Percentiles rank a stretch among this genome's conserved stretches.
Evolutionary conservation across 371 early-diverging fungal species (phyloP).

Genomic region (Mortierella sp.): DNA sequence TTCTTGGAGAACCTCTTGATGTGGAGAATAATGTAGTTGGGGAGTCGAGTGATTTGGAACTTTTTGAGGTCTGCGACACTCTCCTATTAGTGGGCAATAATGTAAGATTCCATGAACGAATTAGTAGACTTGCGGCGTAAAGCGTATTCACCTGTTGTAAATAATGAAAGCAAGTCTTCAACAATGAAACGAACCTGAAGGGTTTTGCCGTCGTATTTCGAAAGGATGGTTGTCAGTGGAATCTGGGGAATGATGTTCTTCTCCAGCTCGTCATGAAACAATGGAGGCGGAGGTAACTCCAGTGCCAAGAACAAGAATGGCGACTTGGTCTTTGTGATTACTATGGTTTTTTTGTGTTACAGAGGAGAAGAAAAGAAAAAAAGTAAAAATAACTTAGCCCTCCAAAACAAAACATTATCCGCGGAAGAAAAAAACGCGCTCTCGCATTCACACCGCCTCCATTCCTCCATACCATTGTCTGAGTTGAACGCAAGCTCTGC

Average conservation of each 20-base stretch:
- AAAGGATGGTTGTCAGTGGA: constrained; percentile 81
- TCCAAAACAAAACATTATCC: not conserved
- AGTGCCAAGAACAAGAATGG: constrained; percentile 92
- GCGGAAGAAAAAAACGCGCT: not conserved
- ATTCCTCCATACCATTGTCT: constrained; percentile 26
- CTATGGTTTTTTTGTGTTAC: constrained; percentile 51
- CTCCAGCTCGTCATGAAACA: constrained; percentile 92
- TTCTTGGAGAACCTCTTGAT: constrained; percentile 94
- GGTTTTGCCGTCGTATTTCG: constrained; percentile 89
- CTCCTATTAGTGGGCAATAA: constrained; percentile 63
- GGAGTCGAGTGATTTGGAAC: constrained; percentile 83
- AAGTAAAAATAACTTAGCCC: not conserved
- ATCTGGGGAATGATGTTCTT: constrained; percentile 94
- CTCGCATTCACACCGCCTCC: not conserved
- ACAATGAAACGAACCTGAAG: constrained; percentile 64
- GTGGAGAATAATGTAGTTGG: constrained; percentile 91
- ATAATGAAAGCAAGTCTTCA: not conserved
- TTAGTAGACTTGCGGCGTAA: no score
- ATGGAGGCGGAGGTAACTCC: constrained; percentile 94
- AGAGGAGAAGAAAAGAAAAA: not conserved
- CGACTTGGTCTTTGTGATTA: constrained; percentile 60
- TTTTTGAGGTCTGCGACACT: constrained; percentile 73
- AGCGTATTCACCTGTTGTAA: not conserved
- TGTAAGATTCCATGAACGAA: not conserved
- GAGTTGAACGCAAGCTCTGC: constrained; percentile 25